Base-by-base conservation (phyloP, 2,329 filamentous ascomycete genomes). In the Pseudogymnoascus pannorum region DNA sequence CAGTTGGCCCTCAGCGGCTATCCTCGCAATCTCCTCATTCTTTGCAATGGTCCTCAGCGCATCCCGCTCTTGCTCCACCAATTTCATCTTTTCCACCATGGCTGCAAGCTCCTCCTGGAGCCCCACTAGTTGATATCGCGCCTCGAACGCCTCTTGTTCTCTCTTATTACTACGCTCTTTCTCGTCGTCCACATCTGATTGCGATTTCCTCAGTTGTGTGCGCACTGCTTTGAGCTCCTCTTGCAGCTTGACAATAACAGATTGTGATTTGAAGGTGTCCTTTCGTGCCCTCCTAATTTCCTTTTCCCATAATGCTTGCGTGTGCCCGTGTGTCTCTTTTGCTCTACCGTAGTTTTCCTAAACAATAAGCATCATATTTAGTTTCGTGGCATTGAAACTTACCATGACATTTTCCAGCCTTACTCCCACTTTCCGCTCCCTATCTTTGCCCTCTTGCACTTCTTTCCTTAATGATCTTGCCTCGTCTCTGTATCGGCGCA, bases 201-300 rank as follows among this genome's bases (percentile, higher is more conserved):
- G 83, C 22, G 78, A 75, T 6, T 79, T 75, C 65, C 83, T 84
- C 58, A 80, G 74, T n/a, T 76, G 75, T 24, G 75, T 74, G 48
- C 85, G 81, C 59, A 82, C 76, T 0, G 82, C 76, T 71, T 90
- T 90, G 65, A 89, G 79, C 68, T 91, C 87, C 67, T 90, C 87
- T 70, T 90, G 87, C n/a, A 87, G 72, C 70, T 89, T 89, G 67
- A 90, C 82, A 31, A 87, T 80, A 9, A 77, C 74, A 2, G 87
- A 89, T 67, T 89, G 86, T n/a, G 83, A 81, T 70, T 89, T 90
- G 79, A 89, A 90, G 2, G 85, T 85, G 67, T 91, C 88, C 68
- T 91, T 91, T 58, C 86, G 79, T 8, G 83, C 81, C 61, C 84
- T 80, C 60, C 87, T 81, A 44, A 89, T 85, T 72, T 91, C 87